Conservation (phyloP, 306 rosid species). For the Quercus suber region DNA sequence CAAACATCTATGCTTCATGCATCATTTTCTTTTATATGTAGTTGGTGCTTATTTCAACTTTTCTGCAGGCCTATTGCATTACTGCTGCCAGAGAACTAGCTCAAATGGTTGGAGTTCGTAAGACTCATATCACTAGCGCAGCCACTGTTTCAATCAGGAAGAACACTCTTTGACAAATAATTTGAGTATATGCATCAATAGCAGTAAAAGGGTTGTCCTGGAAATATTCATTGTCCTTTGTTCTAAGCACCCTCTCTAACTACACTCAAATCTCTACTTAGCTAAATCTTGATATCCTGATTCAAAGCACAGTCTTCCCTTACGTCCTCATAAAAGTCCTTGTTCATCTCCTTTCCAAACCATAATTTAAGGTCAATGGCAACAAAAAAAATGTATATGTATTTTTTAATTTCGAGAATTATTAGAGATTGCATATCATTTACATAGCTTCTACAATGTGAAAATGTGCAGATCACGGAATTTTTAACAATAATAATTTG, state of each 20-base stretch:
- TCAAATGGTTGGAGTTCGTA: constrained; percentile 67
- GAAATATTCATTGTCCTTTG: too few species aligned
- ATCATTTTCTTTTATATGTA: background rate
- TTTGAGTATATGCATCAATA: too few species aligned
- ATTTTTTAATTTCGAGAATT: too few species aligned
- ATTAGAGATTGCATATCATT: too few species aligned
- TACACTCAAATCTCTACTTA: constrained; percentile 57
- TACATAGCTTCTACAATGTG: too few species aligned
- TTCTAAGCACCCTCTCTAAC: constrained; percentile 10
- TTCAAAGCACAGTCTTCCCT: constrained; percentile 75
- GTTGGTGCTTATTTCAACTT: background rate
- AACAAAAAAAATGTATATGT: too few species aligned
- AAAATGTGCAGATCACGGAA: too few species aligned
- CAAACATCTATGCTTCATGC: background rate
- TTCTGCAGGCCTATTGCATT: constrained; percentile 64
- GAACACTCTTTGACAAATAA: constrained; percentile 33
- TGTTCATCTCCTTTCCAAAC: constrained; percentile 47
- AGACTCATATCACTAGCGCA: constrained; percentile 75
- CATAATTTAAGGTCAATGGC: too few species aligned
- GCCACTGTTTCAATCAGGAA: constrained; percentile 72
- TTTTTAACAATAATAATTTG: too few species aligned
- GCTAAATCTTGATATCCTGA: constrained; percentile 69
- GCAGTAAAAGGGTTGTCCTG: too few species aligned
- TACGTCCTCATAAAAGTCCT: constrained; percentile 53
- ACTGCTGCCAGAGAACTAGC: constrained; percentile 78